phyloP scores from a whole-genome alignment of 768 basidiomycete genomes.

The Lenzites betulinus region DNA sequence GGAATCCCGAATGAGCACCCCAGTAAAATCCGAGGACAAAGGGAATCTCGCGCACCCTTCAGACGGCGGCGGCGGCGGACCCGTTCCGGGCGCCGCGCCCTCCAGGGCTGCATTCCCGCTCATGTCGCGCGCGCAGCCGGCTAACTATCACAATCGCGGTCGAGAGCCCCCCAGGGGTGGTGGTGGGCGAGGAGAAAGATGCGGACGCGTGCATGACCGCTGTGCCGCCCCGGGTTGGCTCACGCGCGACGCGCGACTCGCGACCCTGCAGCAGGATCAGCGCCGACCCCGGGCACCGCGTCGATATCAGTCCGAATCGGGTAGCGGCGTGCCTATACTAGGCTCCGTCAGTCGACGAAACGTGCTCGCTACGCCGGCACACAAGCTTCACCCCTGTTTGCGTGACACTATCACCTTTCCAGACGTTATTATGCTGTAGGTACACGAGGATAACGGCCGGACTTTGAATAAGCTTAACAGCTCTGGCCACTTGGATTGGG shows the following conservation, averaged over 20 bases:
- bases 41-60: background rate
- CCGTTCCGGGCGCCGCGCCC: background rate
- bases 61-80: background rate
- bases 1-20: too few relatives aligned
- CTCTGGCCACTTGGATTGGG: too few relatives aligned
- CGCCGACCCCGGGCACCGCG: conserved; percentile 1
- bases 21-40: too few relatives aligned
- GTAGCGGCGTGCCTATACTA: too few relatives aligned
- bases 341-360: background rate
- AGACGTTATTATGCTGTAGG: too few relatives aligned
- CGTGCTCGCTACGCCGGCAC: background rate
- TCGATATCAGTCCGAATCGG: background rate
- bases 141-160: background rate
- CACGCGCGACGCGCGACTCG: background rate
- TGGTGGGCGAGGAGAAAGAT: background rate
- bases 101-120: background rate
- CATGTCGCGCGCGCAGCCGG: background rate
- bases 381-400: too few relatives aligned
- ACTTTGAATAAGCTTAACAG: too few relatives aligned
- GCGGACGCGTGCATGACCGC: background rate
- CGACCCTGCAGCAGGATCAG: background rate
- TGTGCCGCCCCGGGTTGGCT: background rate
- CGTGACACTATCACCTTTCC: too few relatives aligned
- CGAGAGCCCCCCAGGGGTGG: background rate
- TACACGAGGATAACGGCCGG: too few relatives aligned